Conservation (phyloP, 306 rosid genomes). For the Vigna trinervia region DNA sequence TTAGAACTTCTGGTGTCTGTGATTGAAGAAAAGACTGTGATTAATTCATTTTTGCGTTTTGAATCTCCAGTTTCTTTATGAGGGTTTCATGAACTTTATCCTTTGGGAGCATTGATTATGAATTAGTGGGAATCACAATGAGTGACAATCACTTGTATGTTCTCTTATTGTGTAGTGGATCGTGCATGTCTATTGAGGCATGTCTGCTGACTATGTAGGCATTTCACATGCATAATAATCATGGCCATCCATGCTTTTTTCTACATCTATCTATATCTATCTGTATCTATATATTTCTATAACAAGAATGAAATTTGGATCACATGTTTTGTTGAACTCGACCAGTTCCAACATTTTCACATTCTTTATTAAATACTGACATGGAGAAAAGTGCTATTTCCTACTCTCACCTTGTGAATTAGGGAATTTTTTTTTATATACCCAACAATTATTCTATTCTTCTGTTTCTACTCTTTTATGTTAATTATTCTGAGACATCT, state of each 20-base stretch:
- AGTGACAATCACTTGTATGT: conserved; percentile 23
- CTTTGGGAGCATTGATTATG: conserved; percentile 2
- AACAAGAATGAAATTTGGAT: not conserved
- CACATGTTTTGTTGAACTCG: not conserved
- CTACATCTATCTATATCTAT: conserved; percentile 10
- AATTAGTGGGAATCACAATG: conserved; percentile 25
- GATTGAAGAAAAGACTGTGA: not conserved
- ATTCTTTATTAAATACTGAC: not conserved
- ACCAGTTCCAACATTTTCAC: conserved; percentile 1
- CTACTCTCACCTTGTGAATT: not conserved
- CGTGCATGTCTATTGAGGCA: conserved; percentile 27
- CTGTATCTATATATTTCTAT: not conserved
- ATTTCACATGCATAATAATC: conserved; percentile 31
- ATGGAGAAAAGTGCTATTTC: not conserved
- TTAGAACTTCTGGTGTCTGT: not conserved
- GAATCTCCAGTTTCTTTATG: conserved; percentile 2
- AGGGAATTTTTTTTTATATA: not conserved
- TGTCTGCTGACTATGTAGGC: conserved; percentile 32
- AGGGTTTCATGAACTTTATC: conserved; percentile 10
- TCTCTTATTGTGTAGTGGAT: conserved; percentile 16
- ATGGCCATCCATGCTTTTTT: conserved; percentile 4
- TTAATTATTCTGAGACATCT: not conserved
- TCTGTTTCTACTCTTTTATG: not conserved
- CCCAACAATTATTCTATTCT: not conserved
- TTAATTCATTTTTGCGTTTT: not conserved